These are phyloP conservation scores for Diaporthe ilicicola DNA, from an alignment of 2,329 filamentous ascomycete genomes.

Conservation along the genomic window DNA sequence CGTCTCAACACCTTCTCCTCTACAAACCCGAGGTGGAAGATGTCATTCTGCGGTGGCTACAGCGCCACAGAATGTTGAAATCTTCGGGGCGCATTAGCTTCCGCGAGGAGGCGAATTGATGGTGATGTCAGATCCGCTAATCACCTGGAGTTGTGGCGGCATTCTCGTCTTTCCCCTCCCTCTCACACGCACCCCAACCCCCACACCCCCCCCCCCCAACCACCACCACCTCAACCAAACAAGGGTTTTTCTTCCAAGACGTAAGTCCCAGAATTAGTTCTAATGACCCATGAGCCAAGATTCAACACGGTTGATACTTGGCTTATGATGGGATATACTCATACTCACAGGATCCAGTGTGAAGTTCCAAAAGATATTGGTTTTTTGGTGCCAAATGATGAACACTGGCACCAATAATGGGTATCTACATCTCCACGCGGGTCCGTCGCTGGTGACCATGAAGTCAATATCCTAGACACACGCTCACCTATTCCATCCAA, in stretches of 20 bases:
- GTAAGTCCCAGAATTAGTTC: too few relatives aligned
- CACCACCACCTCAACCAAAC: too few relatives aligned
- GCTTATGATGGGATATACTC: too few relatives aligned
- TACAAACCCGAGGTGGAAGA: not conserved
- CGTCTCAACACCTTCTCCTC: not conserved
- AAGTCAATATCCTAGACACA: not conserved
- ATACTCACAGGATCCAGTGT: too few relatives aligned
- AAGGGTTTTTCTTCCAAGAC: too few relatives aligned
- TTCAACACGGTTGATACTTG: not conserved
- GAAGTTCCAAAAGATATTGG: too few relatives aligned
- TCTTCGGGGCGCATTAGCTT: not conserved
- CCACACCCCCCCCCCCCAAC: not conserved
- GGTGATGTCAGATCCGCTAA: slow-evolving; percentile 14
- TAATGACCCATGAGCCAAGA: too few relatives aligned
- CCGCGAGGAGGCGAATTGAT: not conserved
- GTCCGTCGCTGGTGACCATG: not conserved
- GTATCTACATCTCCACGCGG: not conserved
- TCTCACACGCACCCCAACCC: not conserved
- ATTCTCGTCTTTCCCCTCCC: not conserved
- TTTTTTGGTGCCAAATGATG: not conserved
- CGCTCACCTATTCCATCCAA: too few relatives aligned
- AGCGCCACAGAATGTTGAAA: not conserved
- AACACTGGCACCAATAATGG: not conserved
- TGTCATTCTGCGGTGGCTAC: not conserved
- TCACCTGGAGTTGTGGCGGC: not conserved